These are phyloP conservation scores for Phytopythium vexans DNA, from an alignment of 352 stramenopile genomes.

Conservation along the genomic window DNA sequence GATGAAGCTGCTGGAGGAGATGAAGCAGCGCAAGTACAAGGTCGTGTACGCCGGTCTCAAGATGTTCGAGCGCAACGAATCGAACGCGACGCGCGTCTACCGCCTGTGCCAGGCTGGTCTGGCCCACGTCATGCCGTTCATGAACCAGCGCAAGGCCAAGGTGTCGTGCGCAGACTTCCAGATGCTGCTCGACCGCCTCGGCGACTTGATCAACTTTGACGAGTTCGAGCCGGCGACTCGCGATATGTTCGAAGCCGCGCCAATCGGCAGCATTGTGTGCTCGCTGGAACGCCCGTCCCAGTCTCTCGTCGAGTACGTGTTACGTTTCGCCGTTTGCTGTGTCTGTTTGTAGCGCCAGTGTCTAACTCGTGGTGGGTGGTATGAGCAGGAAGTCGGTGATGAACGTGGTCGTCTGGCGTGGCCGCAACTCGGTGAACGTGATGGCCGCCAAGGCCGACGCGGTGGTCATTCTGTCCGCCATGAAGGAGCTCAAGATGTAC, in stretches of 20 bases:
- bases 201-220: constrained; percentile 80
- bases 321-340: not conserved
- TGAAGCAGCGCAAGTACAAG: constrained; percentile 86
- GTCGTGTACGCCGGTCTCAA: constrained; percentile 91
- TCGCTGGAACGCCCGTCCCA: constrained; percentile 56
- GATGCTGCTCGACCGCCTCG: constrained; percentile 81
- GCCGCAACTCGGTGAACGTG: constrained; percentile 83
- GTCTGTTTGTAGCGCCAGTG: not conserved
- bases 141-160: constrained; percentile 59
- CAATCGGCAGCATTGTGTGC: constrained; percentile 80
- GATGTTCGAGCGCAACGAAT: constrained; percentile 90
- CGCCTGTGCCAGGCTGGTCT: constrained; percentile 89
- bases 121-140: constrained; percentile 79
- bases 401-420: constrained; percentile 84
- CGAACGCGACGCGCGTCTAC: constrained; percentile 70
- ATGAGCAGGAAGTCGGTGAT: constrained; percentile 67
- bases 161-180: constrained; percentile 76
- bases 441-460: constrained; percentile 85
- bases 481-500: constrained; percentile 86
- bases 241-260: constrained; percentile 47
- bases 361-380: constrained; percentile 10
- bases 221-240: constrained; percentile 61
- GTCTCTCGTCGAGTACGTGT: constrained; percentile 67
- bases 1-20: constrained; percentile 71
- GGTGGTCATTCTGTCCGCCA: constrained; percentile 65